A percentile compares a stretch with the other conserved stretches of the same genome.
These are phyloP conservation scores for Dryadomyces quercivorus DNA, from an alignment of 2,329 filamentous ascomycete genomes.

Conservation along the genomic window DNA sequence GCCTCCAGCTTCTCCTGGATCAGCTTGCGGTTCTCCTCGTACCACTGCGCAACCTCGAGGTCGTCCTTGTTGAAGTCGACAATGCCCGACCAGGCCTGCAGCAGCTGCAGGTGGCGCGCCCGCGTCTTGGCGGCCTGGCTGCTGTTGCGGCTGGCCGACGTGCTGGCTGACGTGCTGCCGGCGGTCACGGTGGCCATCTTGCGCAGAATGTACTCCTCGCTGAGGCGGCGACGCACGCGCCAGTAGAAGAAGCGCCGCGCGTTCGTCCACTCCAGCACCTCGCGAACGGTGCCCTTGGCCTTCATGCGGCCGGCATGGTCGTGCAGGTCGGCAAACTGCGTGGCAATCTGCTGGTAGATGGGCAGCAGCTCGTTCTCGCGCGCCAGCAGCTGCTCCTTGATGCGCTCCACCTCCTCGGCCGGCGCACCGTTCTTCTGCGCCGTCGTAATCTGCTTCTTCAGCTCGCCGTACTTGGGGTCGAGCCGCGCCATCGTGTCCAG, in stretches of 20 bases:
- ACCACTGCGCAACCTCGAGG: constrained; percentile 80
- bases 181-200: constrained; percentile 50
- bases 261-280: constrained; percentile 73
- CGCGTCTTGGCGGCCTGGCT: constrained; percentile 36
- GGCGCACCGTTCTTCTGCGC: constrained; percentile 47
- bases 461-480: constrained; percentile 68
- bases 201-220: constrained; percentile 94
- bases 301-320: constrained; percentile 96
- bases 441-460: constrained; percentile 62
- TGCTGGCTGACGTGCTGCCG: constrained; percentile 14
- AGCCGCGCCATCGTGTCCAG: constrained; percentile 94
- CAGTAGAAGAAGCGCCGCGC: constrained; percentile 98
- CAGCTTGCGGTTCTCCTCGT: constrained; percentile 81
- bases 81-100: constrained; percentile 75
- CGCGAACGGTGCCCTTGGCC: constrained; percentile 89
- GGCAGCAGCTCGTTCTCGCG: constrained; percentile 85
- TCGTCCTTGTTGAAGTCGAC: constrained; percentile 69
- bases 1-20: constrained; percentile 75
- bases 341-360: constrained; percentile 87
- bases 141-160: constrained; percentile 17
- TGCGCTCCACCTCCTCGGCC: constrained; percentile 60
- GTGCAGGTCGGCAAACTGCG: constrained; percentile 95
- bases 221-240: constrained; percentile 91
- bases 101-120: constrained; percentile 55
- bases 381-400: constrained; percentile 73